Evolutionary conservation across 1,139 yeast genomes (phyloP), one percentile per base, ranked within the genome.

Genomic region (Nakaseomyces bracarensis): DNA sequence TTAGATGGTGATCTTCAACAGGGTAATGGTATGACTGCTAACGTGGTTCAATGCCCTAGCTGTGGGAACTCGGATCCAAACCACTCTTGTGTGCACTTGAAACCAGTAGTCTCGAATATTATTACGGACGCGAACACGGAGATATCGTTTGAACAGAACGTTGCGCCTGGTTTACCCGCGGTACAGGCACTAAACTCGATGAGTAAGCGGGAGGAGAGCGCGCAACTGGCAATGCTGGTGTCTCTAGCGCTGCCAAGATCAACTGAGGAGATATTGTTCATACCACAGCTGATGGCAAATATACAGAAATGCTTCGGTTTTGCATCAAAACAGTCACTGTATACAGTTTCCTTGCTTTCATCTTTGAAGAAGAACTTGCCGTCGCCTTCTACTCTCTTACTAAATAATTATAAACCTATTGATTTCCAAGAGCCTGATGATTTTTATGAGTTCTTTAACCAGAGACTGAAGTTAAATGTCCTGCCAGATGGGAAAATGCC

Each of bases 101-200:
- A 52, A 39, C 60, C 60, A 3, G 58, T 54, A n/a, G 53, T 57
- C 8, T 51, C 59, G 19, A 53, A 48, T 20, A 39, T 52, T 18
- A 33, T 33, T 11, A 50, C 47, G 28, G 61, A 54, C 28, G 60
- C 60, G 9, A 56, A 33, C 18, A 33, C 56, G 4, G 47, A 53
- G 5, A 51, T 54, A 1, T 56, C 62, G 2, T 72, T 76, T 47
- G 81, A 77, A 51, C 76, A 74, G 41, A 68, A 68, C 30, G 85
- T 82, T 41, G 89, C 89, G 0, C 89, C 91, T 0, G 89, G 86
- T 3, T 77, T 86, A 2, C 82, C 83, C 2, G 89, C 89, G 2
- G 86, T 86, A 3, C 55, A 64, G 41, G 68, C 69, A 0, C 46
- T 66, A 23, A 59, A 64, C 5, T 53, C 63, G 2, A 75, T 84